Evolutionary conservation across 371 early-diverging fungal genomes (phyloP), one percentile per base, ranked within the genome.

Genomic region (Mortierella sp.): DNA sequence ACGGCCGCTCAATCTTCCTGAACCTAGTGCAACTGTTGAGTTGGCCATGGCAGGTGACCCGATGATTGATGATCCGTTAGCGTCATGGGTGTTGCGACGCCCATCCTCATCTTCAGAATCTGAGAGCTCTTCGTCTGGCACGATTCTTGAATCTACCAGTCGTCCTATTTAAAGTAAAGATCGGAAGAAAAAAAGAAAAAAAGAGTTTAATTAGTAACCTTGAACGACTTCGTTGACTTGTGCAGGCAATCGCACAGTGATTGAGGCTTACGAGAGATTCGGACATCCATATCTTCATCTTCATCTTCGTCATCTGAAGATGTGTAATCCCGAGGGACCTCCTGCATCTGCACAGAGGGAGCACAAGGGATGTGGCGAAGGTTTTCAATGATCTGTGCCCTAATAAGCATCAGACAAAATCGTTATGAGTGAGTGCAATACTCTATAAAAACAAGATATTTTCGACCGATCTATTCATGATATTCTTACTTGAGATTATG

Each of bases 331-430:
- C 81, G 62, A 9, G 92, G 92, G 4, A 92, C 91, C 16, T 87
- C 86, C 48, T 95, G 96, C 88, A 97, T 93, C 80, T 98, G 98
- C 41, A 98, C 99, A 41, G 97, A 96, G 1, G 99, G 99, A 2
- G 98, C 97, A 75, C 91, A 93, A 15, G 92, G 92, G 58, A 98
- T 87, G 67, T 91, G 84, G 50, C 97, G 91, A 57, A 99, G 88
- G 74, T 98, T 97, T 65, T 99, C 99, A 50, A 94, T 84, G 61
- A 99, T 93, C 62, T 91, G 92, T 74, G 81, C 81, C 53, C 80
- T 79, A 63, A 13, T 50, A n/a, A 43, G 13, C 16, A 58, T n/a
- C 28, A 38, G 21, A 43, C 10, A 43, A 7, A 7, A 43, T 8
- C 43, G 43, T 28, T 28, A 28, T 28, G 28, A 28, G 28, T 28